These are phyloP conservation scores for Colletotrichum sp. DNA, from an alignment of 2,329 filamentous ascomycete genomes.

Conservation along the genomic window DNA sequence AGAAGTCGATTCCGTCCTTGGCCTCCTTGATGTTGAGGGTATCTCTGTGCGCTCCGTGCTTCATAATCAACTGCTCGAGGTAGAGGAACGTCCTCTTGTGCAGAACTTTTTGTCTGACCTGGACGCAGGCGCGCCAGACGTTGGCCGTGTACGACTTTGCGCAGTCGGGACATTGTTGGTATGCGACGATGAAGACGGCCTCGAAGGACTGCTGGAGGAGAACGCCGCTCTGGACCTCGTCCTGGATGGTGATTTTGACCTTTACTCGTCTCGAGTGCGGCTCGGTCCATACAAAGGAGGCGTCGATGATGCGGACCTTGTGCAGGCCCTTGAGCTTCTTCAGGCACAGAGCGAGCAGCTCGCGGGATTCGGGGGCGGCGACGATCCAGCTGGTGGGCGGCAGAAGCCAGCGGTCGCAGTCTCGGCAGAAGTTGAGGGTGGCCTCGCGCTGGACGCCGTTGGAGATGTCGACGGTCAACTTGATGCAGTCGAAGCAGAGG, in stretches of 20 bases:
- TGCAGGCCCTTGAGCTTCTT: constrained; percentile 85
- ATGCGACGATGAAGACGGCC: constrained; percentile 88
- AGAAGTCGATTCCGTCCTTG: constrained; percentile 96
- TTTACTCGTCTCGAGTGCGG: constrained; percentile 92
- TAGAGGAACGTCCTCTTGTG: constrained; percentile 81
- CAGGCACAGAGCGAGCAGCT: constrained; percentile 90
- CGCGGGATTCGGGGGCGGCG: constrained; percentile 85
- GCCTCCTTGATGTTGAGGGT: constrained; percentile 99
- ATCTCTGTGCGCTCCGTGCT: constrained; percentile 88
- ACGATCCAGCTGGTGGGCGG: constrained; percentile 88
- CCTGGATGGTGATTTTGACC: constrained; percentile 94
- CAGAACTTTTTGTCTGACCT: constrained; percentile 94
- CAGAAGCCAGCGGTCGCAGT: constrained; percentile 93
- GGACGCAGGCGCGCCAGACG: constrained; percentile 91
- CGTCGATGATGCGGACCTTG: constrained; percentile 94
- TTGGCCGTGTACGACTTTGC: constrained; percentile 96
- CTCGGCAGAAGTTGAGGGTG: constrained; percentile 87
- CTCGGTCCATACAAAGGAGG: constrained; percentile 97
- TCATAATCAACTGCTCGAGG: constrained; percentile 94
- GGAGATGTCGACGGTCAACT: constrained; percentile 92
- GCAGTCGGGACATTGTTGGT: constrained; percentile 94
- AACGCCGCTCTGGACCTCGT: constrained; percentile 65
- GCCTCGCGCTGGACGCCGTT: constrained; percentile 90
- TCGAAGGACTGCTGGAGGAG: constrained; percentile 93
- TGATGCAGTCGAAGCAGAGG: constrained; percentile 95